Percentiles rank a stretch among this genome's conserved stretches.
These are phyloP conservation scores for Ephemerocybe angulata DNA, from an alignment of 768 basidiomycete genomes.

Conservation along the genomic window DNA sequence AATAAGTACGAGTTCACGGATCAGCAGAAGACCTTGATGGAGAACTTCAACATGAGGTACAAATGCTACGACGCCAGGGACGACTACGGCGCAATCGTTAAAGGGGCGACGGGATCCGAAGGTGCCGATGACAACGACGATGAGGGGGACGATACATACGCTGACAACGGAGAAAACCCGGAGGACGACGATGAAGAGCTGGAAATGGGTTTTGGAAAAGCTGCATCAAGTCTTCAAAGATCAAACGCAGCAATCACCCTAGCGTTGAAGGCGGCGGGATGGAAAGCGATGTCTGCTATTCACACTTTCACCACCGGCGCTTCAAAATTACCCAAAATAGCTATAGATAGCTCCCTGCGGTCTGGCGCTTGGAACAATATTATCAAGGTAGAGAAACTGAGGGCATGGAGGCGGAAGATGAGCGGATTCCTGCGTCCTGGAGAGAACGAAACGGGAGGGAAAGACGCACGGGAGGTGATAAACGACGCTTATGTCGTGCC, in stretches of 20 bases:
- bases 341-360: no score
- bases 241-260: background rate
- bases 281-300: no score
- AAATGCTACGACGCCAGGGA: slow-evolving; percentile 4
- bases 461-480: background rate
- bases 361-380: no score
- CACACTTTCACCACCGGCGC: no score
- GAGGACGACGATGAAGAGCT: background rate
- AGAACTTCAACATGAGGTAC: background rate
- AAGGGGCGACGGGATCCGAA: background rate
- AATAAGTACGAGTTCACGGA: background rate
- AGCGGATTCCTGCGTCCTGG: background rate
- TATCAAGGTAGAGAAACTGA: background rate
- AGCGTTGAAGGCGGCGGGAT: background rate
- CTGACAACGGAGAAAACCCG: background rate
- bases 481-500: background rate
- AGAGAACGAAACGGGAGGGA: background rate
- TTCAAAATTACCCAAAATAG: no score
- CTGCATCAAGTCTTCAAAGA: background rate
- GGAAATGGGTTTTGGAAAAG: background rate
- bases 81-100: background rate
- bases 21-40: background rate
- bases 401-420: background rate
- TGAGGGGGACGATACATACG: background rate
- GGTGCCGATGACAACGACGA: background rate